Base-by-base conservation (phyloP, 176 grass and related monocot species). In the Carex littledalei region DNA sequence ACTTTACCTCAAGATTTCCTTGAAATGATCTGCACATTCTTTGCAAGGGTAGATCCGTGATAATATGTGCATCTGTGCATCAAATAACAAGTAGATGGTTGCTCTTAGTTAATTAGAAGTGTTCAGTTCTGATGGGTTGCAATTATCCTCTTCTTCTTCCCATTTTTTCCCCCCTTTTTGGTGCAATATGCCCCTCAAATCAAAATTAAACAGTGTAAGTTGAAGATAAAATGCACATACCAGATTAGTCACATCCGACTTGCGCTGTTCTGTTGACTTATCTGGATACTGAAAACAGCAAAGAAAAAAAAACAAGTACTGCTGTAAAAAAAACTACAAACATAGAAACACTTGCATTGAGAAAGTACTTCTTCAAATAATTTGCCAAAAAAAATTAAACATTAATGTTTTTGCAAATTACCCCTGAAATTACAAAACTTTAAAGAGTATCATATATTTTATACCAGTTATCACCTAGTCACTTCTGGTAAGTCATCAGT, bases 21-120 rank as follows among this genome's bases (percentile, higher is more conserved):
- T 59, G 68, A 84, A 84, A 72, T 84, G 47, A 72, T 84, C 66
- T 55, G 64, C 66, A 3, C 82, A 84, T 34, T 74, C 82, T 84
- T 73, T 74, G 20, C 82, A 84, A 70, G 82, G 82, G 26, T 84
- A 84, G 34, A 84, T 43, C 15, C 82, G 35, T 31, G 64, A 84
- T 32, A 84, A 9, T 69, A 84, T 75, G 22, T 47, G 64, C 66
- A 84, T 74, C 62, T 72, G 7, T 56, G 54, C 5, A 84, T 16
- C 17, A 77, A 45, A 20, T 53, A 18, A 52, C 18, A 76, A 21
- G 22, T 1, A 52, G 8, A 78, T n/a, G 2, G 8, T n/a, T 24
- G 18, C 18, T 26, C 8, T 49, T 31, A 22, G 3, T 54, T 12
- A 22, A 22, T 78, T 78, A 73, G 14, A 41, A 55, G 43, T 12